Base-by-base conservation (phyloP, 768 basidiomycete genomes). In the Termitomyces sp. region DNA sequence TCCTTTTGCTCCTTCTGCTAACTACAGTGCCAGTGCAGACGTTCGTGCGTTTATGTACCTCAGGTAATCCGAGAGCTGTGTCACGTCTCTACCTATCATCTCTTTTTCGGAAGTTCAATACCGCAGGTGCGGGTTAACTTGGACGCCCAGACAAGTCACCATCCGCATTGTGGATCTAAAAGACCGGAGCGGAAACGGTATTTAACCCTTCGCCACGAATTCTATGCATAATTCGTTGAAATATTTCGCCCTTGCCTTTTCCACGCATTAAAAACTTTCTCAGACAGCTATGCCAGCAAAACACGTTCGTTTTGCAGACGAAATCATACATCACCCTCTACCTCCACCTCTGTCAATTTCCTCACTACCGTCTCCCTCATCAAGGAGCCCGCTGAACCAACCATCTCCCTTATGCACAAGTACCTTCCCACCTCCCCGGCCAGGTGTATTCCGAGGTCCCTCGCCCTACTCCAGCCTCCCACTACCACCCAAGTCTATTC, bases 251-350 rank as follows among this genome's bases (percentile, higher is more conserved):
- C 30, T 33, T 40, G 38, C 47, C 30, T 30, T 20, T 7, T n/a
- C 22, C 22, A 24, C 13, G 22, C 13, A 44, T 12, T 20, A 32
- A 22, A 32, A 28, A 32, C 43, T 44, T 22, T 5, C 9, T 24
- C 13, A 24, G 24, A 6, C 52, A 33, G n/a, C 9, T 6, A 63
- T 63, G 62, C 62, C 59, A 28, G 57, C 46, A 47, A 63, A 60
- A 46, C 53, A 56, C 32, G 70, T 71, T 16, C 69, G 68, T 8
- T 71, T 71, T 33, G 64, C 68, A 6, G 59, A 62, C 47, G 63
- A 64, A 53, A 63, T 49, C 20, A 14, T 59, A 47, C 55, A 54
- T n/a, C 32, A 22, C 18, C 53, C 9, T 2, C 8, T 18, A 30
- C 33, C 53, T 43, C 12, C 53, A 30, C 42, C 28, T 18, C 53